A percentile compares a stretch with the other conserved stretches of the same genome.
Evolutionary conservation across 805 yeast genomes (phyloP).

Genomic region (Candida ficus): DNA sequence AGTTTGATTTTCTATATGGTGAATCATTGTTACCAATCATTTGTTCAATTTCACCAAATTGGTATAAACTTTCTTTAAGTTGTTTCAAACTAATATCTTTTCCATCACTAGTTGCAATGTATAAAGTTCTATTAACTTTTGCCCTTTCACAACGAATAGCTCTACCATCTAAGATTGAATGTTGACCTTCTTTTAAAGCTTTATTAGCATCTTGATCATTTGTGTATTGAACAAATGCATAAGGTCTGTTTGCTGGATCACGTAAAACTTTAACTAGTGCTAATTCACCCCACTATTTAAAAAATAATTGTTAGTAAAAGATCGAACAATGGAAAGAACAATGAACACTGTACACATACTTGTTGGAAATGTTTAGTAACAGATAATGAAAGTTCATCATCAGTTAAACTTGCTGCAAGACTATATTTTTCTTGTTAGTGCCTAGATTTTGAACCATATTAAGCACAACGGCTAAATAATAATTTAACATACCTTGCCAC

Average conservation of each 20-base stretch:
- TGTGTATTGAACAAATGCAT: constrained; percentile 86
- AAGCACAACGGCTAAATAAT: no score
- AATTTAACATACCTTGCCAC: constrained; percentile 61
- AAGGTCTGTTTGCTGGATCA: constrained; percentile 79
- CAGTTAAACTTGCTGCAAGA: constrained; percentile 57
- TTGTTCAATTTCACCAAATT: constrained; percentile 76
- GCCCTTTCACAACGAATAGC: constrained; percentile 86
- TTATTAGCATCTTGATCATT: constrained; percentile 61
- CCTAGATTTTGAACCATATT: no score
- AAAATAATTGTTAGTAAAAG: neutral
- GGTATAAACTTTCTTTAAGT: constrained; percentile 35
- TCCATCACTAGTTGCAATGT: constrained; percentile 38
- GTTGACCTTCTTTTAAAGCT: constrained; percentile 69
- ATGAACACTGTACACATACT: no score
- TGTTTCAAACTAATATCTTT: constrained; percentile 25
- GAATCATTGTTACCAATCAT: constrained; percentile 39
- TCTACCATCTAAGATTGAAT: constrained; percentile 65
- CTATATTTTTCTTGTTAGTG: constrained; percentile 30
- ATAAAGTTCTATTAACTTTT: constrained; percentile 82
- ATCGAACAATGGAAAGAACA: no score
- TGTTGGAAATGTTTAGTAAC: constrained; percentile 63
- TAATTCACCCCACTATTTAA: constrained; percentile 56
- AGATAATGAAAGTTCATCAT: constrained; percentile 65
- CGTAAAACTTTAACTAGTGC: constrained; percentile 76
- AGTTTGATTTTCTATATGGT: constrained; percentile 24